Evolutionary conservation across 2,329 filamentous ascomycete species (phyloP).

Genomic region (Metarhizium humberi): DNA sequence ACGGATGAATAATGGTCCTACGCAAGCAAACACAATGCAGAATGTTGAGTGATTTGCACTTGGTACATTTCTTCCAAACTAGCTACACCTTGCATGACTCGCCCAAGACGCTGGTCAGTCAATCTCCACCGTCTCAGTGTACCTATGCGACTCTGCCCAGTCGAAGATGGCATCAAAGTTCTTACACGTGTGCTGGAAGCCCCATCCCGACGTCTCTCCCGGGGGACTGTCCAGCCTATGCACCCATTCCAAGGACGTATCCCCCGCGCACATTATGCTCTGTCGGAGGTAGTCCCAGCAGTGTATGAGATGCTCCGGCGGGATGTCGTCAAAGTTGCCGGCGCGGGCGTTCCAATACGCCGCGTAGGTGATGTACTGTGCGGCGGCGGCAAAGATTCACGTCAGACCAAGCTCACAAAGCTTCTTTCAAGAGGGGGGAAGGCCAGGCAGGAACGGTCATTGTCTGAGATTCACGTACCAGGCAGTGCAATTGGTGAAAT

Average conservation of each 20-base stretch:
- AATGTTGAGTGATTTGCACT: background rate
- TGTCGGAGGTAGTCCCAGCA: constrained; percentile 40
- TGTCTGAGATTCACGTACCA: background rate
- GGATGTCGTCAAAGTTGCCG: constrained; percentile 9
- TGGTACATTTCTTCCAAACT: background rate
- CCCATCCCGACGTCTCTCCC: constrained; percentile 8
- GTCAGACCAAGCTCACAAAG: background rate
- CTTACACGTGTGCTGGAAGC: constrained; percentile 13
- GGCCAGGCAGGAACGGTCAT: background rate
- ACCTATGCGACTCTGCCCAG: constrained; percentile 9
- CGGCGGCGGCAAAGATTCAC: too few species aligned
- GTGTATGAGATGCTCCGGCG: constrained; percentile 32
- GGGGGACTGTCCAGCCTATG: constrained; percentile 8
- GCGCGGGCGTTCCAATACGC: constrained; percentile 6
- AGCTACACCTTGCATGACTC: too few species aligned
- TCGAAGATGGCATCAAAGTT: constrained; percentile 19
- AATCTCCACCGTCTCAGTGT: constrained; percentile 2
- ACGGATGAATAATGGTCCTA: too few species aligned
- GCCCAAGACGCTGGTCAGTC: background rate
- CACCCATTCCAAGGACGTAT: constrained; percentile 34
- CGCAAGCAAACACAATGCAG: background rate
- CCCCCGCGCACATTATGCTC: constrained; percentile 35
- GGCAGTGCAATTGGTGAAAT: constrained; percentile 2
- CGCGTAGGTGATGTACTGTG: constrained; percentile 6
- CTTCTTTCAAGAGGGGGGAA: background rate